Evolutionary conservation across 495 filamentous ascomycete species (phyloP).

Genomic region (Mytilinidion resinicola): DNA sequence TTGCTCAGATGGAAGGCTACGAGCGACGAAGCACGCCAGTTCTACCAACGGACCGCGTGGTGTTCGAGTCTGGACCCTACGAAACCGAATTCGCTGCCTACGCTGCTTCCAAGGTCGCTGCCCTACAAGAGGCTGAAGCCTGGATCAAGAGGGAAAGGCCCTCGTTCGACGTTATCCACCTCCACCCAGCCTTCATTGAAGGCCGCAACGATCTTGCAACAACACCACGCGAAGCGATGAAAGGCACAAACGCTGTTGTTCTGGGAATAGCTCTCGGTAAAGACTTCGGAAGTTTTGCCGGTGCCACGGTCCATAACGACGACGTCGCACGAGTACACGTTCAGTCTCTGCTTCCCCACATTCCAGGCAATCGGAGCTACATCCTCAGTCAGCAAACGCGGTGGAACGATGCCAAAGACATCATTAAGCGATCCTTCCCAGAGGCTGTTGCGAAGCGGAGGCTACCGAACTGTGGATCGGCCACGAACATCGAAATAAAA

Average conservation of each 20-base stretch:
- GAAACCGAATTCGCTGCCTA: conserved; percentile 13
- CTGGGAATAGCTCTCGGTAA: conserved; percentile 36
- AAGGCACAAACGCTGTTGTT: conserved; percentile 37
- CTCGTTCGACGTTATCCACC: conserved; percentile 11
- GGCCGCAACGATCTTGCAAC: conserved; percentile 16
- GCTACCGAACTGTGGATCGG: conserved; percentile 38
- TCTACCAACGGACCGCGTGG: conserved; percentile 8
- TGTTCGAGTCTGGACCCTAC: conserved; percentile 6
- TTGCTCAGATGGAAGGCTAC: conserved; percentile 4
- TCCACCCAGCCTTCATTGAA: conserved; percentile 15
- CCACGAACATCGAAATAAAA: conserved; percentile 35
- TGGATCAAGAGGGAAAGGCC: conserved; percentile 6
- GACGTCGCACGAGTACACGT: conserved; percentile 44
- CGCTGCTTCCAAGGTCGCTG: conserved; percentile 15
- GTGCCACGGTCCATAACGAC: conserved; percentile 38
- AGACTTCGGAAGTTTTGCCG: conserved; percentile 29
- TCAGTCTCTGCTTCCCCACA: conserved; percentile 35
- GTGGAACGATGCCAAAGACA: conserved; percentile 44
- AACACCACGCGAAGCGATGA: conserved; percentile 16
- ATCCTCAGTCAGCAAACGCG: conserved; percentile 28
- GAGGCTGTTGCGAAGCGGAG: conserved; percentile 37
- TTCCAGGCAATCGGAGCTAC: conserved; percentile 40
- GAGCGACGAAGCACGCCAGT: conserved; percentile 7
- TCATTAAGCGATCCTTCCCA: conserved; percentile 39
- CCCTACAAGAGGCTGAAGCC: conserved; percentile 14